Percentiles rank a stretch among this genome's conserved stretches.
Evolutionary conservation across 2,329 filamentous ascomycete species (phyloP).

Genomic region (Harringtonia lauricola): DNA sequence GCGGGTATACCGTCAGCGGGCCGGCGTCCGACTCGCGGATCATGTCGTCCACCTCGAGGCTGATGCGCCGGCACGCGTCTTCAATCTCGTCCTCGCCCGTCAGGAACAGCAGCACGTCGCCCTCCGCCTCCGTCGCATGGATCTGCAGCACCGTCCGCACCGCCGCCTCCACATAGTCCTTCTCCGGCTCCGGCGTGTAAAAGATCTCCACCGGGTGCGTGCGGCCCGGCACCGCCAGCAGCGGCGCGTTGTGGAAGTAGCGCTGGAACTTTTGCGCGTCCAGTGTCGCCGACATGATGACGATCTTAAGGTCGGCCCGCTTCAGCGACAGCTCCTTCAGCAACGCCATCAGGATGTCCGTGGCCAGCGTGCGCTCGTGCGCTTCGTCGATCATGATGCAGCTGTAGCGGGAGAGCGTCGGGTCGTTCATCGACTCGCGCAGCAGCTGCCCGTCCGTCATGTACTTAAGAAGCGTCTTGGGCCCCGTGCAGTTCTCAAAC

Average conservation of each 20-base stretch:
- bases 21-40: conserved; percentile 83
- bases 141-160: conserved; percentile 94
- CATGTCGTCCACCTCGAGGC: conserved; percentile 83
- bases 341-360: conserved; percentile 93
- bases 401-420: conserved; percentile 82
- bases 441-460: conserved; percentile 99
- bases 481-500: conserved; percentile 89
- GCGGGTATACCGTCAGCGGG: conserved; percentile 78
- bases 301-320: conserved; percentile 86
- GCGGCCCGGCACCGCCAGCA: conserved; percentile 87
- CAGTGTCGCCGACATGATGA: conserved; percentile 97
- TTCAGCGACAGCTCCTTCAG: conserved; percentile 80
- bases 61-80: conserved; percentile 87
- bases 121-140: conserved; percentile 82
- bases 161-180: conserved; percentile 93
- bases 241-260: conserved; percentile 90
- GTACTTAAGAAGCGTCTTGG: conserved; percentile 91
- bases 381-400: conserved; percentile 98
- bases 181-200: conserved; percentile 92
- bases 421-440: conserved; percentile 92
- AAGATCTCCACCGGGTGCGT: conserved; percentile 97
- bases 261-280: conserved; percentile 97
- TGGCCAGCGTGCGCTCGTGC: conserved; percentile 93
- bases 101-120: conserved; percentile 87
- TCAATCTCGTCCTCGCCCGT: conserved; percentile 99